phyloP scores from a whole-genome alignment of 208 protist genomes.

The Trypanosoma brucei region DNA sequence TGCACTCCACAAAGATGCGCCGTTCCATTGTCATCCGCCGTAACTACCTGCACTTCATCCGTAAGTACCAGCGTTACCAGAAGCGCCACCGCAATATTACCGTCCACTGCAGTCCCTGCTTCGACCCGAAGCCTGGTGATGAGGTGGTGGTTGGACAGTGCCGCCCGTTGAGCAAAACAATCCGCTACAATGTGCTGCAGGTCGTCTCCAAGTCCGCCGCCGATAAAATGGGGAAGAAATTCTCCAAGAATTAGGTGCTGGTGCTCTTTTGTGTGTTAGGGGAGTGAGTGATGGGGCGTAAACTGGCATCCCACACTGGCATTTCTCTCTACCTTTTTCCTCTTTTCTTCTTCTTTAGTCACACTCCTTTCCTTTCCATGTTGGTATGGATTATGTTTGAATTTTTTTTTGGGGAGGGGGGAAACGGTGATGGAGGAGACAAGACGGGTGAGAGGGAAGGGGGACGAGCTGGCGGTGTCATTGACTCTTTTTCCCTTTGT shows the following conservation, averaged over 20 bases:
- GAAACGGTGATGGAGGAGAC: no score
- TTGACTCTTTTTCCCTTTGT: no score
- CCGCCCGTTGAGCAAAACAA: slow-evolving; percentile 98
- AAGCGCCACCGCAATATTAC: slow-evolving; percentile 99
- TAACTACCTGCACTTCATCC: slow-evolving; percentile 99
- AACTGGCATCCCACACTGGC: neutral
- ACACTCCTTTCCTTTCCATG: no score
- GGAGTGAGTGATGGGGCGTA: neutral
- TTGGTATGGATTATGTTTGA: no score
- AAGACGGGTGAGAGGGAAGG: no score
- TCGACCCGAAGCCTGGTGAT: slow-evolving; percentile 98
- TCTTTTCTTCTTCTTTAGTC: no score
- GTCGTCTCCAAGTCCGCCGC: slow-evolving; percentile 82
- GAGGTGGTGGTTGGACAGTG: slow-evolving; percentile 99
- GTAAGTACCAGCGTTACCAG: slow-evolving; percentile 99
- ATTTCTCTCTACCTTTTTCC: no score
- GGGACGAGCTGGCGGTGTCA: no score
- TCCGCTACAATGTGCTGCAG: slow-evolving; percentile 99
- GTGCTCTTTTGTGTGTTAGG: neutral
- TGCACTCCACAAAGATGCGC: slow-evolving; percentile 99
- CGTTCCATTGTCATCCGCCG: slow-evolving; percentile 98
- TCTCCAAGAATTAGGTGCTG: slow-evolving; percentile 49
- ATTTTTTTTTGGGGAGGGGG: no score
- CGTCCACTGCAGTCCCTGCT: slow-evolving; percentile 98
- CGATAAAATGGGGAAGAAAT: slow-evolving; percentile 83